A percentile compares a stretch with the other conserved stretches of the same genome.
Conservation (phyloP, 495 filamentous ascomycete genomes). For the Tuber magnatum region DNA sequence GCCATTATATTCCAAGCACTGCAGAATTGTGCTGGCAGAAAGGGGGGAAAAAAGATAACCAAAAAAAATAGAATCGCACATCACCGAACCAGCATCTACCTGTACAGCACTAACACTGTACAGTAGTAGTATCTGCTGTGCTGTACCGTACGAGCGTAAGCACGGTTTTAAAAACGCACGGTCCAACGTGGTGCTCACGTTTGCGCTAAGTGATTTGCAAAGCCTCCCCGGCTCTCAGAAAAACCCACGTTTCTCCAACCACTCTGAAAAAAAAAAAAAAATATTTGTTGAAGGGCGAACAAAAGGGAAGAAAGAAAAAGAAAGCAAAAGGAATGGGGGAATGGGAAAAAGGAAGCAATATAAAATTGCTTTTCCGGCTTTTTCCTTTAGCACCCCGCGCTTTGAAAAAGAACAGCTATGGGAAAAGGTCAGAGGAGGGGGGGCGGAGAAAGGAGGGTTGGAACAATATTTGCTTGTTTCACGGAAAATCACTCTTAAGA, state of each 20-base stretch:
- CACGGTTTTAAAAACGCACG: conserved; percentile 4
- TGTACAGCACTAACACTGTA: not conserved
- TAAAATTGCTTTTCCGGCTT: not conserved
- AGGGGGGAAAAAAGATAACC: not conserved
- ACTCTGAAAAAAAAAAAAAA: not conserved
- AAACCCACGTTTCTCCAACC: not conserved
- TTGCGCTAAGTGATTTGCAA: conserved; percentile 3
- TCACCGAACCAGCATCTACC: not conserved
- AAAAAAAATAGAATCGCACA: not conserved
- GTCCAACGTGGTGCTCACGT: conserved; percentile 4
- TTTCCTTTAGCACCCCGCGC: not conserved
- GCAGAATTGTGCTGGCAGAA: not conserved
- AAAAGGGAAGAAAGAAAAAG: not conserved
- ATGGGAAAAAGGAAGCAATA: not conserved
- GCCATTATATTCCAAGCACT: not conserved
- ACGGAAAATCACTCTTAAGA: conserved; percentile 1
- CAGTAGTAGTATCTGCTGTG: not conserved
- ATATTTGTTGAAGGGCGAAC: not conserved
- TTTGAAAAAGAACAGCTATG: not conserved
- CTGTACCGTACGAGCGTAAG: not conserved
- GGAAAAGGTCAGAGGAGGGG: not conserved
- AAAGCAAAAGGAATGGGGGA: not conserved
- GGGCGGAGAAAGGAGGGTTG: not conserved
- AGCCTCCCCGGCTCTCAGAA: not conserved
- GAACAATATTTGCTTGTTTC: conserved; percentile 5